Base-by-base conservation (phyloP, 1,284 basidiomycete genomes). In the Malassezia vespertilionis region DNA sequence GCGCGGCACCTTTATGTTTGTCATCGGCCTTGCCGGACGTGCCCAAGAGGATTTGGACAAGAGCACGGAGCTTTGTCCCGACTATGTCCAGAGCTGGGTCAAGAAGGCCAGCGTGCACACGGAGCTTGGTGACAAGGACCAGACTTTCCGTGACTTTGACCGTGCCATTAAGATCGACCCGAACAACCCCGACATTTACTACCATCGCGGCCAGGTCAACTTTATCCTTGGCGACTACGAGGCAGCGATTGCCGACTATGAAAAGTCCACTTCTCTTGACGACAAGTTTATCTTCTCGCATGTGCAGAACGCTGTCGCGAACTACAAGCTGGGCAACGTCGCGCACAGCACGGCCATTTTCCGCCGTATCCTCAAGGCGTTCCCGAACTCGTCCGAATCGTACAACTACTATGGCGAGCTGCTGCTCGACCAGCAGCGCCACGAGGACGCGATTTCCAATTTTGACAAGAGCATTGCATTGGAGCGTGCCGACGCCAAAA, bases 91-190 rank as follows among this genome's bases (percentile, higher is more conserved):
- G 74, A 84, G 81, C 57, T 82, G 87, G 76, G 90, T 99, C 60
- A 97, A 97, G 78, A 83, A 97, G 61, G 93, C 93, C 7, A 87
- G 83, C 61, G 90, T 97, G 35, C 79, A 93, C 73, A 96, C 97
- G 90, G 93, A 97, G 72, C 82, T 93, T 58, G 58, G 60, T 34
- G 63, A 67, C 44, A 56, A 58, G 49, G 75, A 78, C 21, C 80
- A 80, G 55, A 85, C 90, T 2, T 89, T 96, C 73, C 79, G 82
- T 56, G 87, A 86, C 72, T 96, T 96, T 71, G 87, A 91, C 48
- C 77, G 82, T 52, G 93, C 93, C 1, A 83, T 90, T 65, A 77
- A 79, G 68, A 79, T 84, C 58, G 82, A 96, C 65, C 72, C 82
- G 5, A 75, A 82, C 41, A 89, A 97, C 73, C 82, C 91, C 0